These are phyloP conservation scores for Nematocida minor DNA, from an alignment of 371 early-diverging fungal genomes.

Conservation along the genomic window DNA sequence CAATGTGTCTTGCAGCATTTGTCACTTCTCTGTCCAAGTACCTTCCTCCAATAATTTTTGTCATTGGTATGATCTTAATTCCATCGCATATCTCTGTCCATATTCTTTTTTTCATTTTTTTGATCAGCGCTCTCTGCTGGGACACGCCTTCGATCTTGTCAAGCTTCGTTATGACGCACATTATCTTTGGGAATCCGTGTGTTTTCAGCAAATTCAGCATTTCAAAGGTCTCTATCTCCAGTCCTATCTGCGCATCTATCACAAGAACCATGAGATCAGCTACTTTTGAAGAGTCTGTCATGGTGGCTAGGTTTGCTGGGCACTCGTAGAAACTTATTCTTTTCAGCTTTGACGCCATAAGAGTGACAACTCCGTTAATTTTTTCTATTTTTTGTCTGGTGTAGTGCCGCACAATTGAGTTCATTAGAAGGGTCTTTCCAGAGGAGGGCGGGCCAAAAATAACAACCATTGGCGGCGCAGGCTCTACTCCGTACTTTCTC, in stretches of 20 bases:
- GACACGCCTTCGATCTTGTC: conserved; percentile 27
- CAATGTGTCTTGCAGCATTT: conserved; percentile 42
- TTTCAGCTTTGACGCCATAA: conserved; percentile 45
- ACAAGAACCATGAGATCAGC: conserved; percentile 87
- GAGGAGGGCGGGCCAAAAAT: conserved; percentile 55
- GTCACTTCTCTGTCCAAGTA: conserved; percentile 45
- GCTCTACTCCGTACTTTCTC: conserved; percentile 45
- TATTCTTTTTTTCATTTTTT: conserved; percentile 55
- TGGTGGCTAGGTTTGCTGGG: conserved; percentile 74
- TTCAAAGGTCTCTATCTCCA: conserved; percentile 99
- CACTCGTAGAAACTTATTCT: conserved; percentile 58
- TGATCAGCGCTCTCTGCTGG: conserved; percentile 33
- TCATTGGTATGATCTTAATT: conserved; percentile 54
- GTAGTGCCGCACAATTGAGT: conserved; percentile 52
- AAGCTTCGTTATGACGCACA: conserved; percentile 53
- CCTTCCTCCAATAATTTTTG: conserved; percentile 35
- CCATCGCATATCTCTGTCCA: conserved; percentile 58
- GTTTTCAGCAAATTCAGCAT: conserved; percentile 87
- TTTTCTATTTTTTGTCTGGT: conserved; percentile 50
- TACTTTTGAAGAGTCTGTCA: conserved; percentile 91
- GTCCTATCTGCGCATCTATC: conserved; percentile 80
- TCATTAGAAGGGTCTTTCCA: conserved; percentile 58
- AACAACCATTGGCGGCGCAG: conserved; percentile 56
- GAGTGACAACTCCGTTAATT: conserved; percentile 54
- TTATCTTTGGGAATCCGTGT: conserved; percentile 87